Base-by-base conservation (phyloP, 2,329 filamentous ascomycete genomes). In the Rhytidhysteron rufulum region DNA sequence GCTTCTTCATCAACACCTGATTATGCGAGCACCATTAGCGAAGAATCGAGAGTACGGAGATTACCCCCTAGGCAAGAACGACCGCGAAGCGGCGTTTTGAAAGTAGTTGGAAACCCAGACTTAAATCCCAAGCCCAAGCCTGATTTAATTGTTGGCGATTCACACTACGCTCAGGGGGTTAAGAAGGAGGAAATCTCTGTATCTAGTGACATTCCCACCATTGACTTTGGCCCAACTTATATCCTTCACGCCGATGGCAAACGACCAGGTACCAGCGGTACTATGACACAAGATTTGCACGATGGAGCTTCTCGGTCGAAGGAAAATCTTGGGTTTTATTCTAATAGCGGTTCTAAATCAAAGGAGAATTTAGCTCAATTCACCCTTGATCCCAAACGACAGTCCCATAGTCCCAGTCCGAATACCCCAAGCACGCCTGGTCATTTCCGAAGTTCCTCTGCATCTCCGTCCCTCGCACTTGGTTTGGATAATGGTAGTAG, bases 171-270 rank as follows among this genome's bases (percentile, higher is more conserved):
- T 60, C 38, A 42, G 6, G 42, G 45, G n/a, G 22, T 36, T 20
- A 52, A 47, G 39, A 19, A 40, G 15, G 30, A 35, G 37, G 48
- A 46, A 35, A 9, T 40, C 17, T n/a, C n/a, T n/a, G 7, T 13
- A 27, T 39, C 50, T 11, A 72, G 78, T 18, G 74, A 80, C 41
- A 81, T 95, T 44, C 87, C 88, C 1, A 69, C 76, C 4, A 79
- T 95, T 47, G 83, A 96, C 62, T 96, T 96, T 66, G 91, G 91
- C 0, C 88, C 84, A 5, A 95, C 90, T 0, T 69, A 87, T 52
- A 83, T 85, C 44, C 84, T 88, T 42, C 71, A 70, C 45, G 75
- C 78, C 20, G 70, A 70, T 31, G 70, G 67, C 15, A 72, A 71
- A 50, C 73, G 77, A 7, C 77, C 79, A n/a, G 71, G 62, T 31